phyloP scores from a whole-genome alignment of 1,284 basidiomycete species.

The Vanrija sp. region DNA sequence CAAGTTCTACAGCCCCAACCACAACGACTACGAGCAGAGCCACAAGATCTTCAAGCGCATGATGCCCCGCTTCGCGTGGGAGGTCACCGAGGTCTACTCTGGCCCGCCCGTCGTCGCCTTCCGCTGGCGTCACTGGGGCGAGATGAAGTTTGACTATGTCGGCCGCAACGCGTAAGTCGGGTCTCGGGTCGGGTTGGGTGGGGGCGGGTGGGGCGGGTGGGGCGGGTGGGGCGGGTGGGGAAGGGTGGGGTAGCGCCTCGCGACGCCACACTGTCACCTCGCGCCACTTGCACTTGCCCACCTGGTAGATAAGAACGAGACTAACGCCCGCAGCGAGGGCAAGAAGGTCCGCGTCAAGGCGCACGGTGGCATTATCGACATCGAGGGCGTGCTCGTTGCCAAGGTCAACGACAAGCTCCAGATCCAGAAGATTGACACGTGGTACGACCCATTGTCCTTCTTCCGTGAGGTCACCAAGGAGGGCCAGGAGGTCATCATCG shows the following conservation, averaged over 20 bases:
- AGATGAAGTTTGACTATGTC: constrained; percentile 20
- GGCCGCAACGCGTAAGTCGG: constrained; percentile 7
- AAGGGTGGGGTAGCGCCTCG: too few relatives aligned
- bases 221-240: too few relatives aligned
- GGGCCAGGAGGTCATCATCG: constrained; percentile 9
- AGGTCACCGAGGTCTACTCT: constrained; percentile 18
- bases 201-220: too few relatives aligned
- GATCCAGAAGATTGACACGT: constrained; percentile 11
- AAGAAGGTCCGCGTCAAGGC: constrained; percentile 18
- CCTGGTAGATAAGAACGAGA: too few relatives aligned
- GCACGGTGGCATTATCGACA: constrained; percentile 8
- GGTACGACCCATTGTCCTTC: constrained; percentile 13
- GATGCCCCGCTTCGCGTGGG: constrained; percentile 18
- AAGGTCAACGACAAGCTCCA: constrained; percentile 16
- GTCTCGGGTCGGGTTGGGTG: too few relatives aligned
- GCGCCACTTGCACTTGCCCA: too few relatives aligned
- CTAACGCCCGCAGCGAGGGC: constrained; percentile 6
- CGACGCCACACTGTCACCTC: too few relatives aligned
- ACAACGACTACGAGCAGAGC: constrained; percentile 10
- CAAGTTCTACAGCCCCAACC: constrained; percentile 9
- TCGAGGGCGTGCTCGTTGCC: constrained; percentile 13
- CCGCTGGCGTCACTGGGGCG: constrained; percentile 18
- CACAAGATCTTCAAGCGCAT: constrained; percentile 20
- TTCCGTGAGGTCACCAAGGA: constrained; percentile 15
- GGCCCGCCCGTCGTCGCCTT: constrained; percentile 14